Conservation (phyloP, 2,329 filamentous ascomycete genomes). For the Plectosphaerella plurivora region DNA sequence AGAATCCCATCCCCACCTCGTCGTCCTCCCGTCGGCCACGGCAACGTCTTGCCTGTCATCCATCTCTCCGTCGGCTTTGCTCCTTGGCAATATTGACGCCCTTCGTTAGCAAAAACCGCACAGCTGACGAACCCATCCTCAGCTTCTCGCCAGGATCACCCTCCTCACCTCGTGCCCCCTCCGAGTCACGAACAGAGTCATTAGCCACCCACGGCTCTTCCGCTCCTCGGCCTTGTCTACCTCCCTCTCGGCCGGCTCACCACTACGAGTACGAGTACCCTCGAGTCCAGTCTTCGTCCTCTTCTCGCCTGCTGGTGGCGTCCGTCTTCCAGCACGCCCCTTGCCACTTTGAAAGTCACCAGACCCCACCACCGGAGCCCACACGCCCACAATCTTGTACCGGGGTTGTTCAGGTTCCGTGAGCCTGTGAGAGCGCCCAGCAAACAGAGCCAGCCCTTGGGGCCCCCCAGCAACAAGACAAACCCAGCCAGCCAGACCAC, state of each 20-base stretch:
- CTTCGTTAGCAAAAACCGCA: no score
- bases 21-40: background rate
- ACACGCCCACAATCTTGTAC: background rate
- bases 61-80: background rate
- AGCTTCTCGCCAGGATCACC: no score
- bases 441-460: background rate
- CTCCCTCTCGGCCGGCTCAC: background rate
- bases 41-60: background rate
- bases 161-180: conserved; percentile 7
- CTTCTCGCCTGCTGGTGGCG: conserved; percentile 9
- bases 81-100: background rate
- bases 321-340: conserved; percentile 9
- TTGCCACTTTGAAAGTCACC: conserved; percentile 13
- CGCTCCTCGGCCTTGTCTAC: no score
- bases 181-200: conserved; percentile 11
- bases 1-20: background rate
- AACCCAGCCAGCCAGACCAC: no score
- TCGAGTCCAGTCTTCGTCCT: background rate
- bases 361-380: conserved; percentile 9
- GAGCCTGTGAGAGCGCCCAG: background rate
- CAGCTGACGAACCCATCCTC: no score
- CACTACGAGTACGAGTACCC: background rate
- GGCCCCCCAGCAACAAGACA: no score
- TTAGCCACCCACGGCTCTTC: background rate
- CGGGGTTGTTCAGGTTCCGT: background rate